A percentile compares a stretch with the other conserved stretches of the same genome.
Conservation (phyloP, 1,139 yeast genomes). For the Candida sanyaensis region DNA sequence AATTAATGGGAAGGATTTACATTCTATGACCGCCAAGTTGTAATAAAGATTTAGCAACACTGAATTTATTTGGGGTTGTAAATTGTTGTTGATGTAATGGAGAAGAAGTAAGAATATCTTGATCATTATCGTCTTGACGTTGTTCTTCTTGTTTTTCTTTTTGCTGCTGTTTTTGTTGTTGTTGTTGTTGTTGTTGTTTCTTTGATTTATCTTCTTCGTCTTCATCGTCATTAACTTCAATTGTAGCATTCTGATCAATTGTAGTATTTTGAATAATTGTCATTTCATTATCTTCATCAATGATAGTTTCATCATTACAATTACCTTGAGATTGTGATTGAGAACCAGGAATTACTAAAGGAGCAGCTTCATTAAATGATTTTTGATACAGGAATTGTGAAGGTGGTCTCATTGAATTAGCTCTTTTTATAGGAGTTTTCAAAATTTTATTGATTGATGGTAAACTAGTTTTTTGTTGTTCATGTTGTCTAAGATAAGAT, state of each 20-base stretch:
- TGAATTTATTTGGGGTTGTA: constrained; percentile 53
- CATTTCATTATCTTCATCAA: constrained; percentile 35
- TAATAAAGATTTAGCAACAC: constrained; percentile 50
- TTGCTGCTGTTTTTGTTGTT: background rate
- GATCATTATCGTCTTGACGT: constrained; percentile 10
- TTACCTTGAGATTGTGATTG: constrained; percentile 12
- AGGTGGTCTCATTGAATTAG: constrained; percentile 25
- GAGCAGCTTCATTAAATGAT: constrained; percentile 16
- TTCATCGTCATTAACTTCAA: constrained; percentile 10
- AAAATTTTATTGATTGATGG: constrained; percentile 49
- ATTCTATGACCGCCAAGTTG: constrained; percentile 38
- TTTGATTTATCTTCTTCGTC: constrained; percentile 4
- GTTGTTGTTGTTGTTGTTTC: no score
- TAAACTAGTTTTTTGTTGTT: constrained; percentile 15
- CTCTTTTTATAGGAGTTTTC: constrained; percentile 45
- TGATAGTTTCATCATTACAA: constrained; percentile 31
- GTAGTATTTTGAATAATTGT: constrained; percentile 19
- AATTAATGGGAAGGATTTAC: constrained; percentile 6
- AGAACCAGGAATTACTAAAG: constrained; percentile 7
- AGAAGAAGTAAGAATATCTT: constrained; percentile 26
- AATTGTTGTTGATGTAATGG: constrained; percentile 36
- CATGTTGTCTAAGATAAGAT: constrained; percentile 6
- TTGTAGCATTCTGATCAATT: constrained; percentile 16
- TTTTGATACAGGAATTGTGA: constrained; percentile 15
- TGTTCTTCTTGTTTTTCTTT: constrained; percentile 7